Evolutionary conservation across 208 protist genomes (phyloP).

Genomic region (Naegleria fowleri): DNA sequence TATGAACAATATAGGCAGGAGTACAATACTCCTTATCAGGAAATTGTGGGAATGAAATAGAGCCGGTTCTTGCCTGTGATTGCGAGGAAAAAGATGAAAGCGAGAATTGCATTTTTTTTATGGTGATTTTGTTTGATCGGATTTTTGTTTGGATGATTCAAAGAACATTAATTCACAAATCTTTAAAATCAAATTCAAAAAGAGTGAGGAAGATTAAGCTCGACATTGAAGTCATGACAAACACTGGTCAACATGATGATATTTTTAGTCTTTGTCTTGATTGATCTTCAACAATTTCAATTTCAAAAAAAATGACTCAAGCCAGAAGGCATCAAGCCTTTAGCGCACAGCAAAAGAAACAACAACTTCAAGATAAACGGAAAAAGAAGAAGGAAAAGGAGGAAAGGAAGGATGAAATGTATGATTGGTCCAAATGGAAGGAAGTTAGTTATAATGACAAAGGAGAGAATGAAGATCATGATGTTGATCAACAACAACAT

Average conservation of each 20-base stretch:
- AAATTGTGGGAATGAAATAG: slow-evolving; percentile 14
- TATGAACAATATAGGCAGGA: slow-evolving; percentile 24
- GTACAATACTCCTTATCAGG: slow-evolving; percentile 26
- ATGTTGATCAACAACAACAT: background rate
- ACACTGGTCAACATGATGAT: too few species aligned
- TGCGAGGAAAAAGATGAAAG: background rate
- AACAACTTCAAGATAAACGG: background rate
- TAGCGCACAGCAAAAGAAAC: background rate
- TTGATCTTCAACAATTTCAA: background rate
- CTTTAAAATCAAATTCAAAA: too few species aligned
- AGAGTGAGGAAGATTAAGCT: too few species aligned
- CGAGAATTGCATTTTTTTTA: background rate
- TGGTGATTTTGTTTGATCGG: slow-evolving; percentile 32
- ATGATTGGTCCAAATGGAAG: slow-evolving; percentile 12
- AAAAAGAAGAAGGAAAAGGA: background rate
- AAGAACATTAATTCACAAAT: too few species aligned
- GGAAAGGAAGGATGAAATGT: background rate
- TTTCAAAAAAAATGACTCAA: background rate
- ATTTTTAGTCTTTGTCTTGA: too few species aligned
- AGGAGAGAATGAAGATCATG: background rate
- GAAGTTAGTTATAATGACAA: background rate
- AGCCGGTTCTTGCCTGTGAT: background rate
- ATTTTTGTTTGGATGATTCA: too few species aligned
- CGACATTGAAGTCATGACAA: too few species aligned
- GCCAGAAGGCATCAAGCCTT: background rate